Percentiles rank a stretch among this genome's conserved stretches.
Conservation (phyloP, 768 basidiomycete genomes). For the Lactarius tabidus region DNA sequence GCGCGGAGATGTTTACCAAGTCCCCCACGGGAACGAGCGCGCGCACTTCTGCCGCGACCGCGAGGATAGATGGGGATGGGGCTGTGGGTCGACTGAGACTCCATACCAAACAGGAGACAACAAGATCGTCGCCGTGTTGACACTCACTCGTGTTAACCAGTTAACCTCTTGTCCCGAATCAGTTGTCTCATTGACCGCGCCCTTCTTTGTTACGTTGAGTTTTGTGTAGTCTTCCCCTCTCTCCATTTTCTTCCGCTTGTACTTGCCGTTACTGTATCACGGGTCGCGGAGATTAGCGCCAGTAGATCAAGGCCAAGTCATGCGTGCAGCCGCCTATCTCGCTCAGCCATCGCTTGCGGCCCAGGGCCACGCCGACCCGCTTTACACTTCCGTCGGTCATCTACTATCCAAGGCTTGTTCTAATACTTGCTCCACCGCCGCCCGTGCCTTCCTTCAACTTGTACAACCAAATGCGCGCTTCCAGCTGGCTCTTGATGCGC, state of each 20-base stretch:
- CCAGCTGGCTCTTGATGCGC: slow-evolving; percentile 78
- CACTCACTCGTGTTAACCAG: not conserved
- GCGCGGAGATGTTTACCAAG: slow-evolving; percentile 73
- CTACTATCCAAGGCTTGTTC: slow-evolving; percentile 62
- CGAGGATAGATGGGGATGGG: not conserved
- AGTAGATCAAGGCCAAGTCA: slow-evolving; percentile 21
- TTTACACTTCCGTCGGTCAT: slow-evolving; percentile 61
- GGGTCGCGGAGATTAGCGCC: slow-evolving; percentile 4
- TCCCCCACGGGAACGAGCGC: slow-evolving; percentile 61
- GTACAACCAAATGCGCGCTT: slow-evolving; percentile 74
- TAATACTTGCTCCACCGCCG: slow-evolving; percentile 72
- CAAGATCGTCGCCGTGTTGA: not conserved
- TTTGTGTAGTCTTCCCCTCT: not conserved
- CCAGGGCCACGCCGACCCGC: slow-evolving; percentile 42
- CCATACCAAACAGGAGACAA: slow-evolving; percentile 14
- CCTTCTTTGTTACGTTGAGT: slow-evolving; percentile 1
- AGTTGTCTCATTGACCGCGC: not conserved
- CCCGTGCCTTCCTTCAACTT: slow-evolving; percentile 69
- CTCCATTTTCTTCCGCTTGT: slow-evolving; percentile 3
- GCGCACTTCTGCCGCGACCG: slow-evolving; percentile 45
- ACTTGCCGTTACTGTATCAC: not conserved
- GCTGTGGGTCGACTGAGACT: too few species aligned
- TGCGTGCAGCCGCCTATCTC: slow-evolving; percentile 35
- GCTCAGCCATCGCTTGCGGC: slow-evolving; percentile 33
- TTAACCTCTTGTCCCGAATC: not conserved